phyloP scores from a whole-genome alignment of 768 basidiomycete genomes.

The Lentinula lateritia region DNA sequence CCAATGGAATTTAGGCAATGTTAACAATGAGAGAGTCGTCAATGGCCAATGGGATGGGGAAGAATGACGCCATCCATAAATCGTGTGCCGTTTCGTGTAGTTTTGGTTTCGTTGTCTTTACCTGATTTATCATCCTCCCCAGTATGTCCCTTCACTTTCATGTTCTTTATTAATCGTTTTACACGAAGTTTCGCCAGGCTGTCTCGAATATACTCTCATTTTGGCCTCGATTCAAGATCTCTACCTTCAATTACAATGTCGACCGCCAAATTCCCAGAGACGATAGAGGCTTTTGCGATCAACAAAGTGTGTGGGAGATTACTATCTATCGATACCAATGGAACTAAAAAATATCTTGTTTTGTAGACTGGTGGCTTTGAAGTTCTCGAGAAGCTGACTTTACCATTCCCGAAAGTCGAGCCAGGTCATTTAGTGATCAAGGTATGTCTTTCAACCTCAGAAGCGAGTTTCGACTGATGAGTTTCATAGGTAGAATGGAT shows the following conservation, averaged over 20 bases:
- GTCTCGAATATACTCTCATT: not conserved
- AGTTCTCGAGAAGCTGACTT: slow-evolving; percentile 59
- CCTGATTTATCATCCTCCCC: not conserved
- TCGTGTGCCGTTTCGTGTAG: too few species aligned
- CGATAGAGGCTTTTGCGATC: slow-evolving; percentile 6
- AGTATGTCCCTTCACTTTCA: not conserved
- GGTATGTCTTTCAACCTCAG: slow-evolving; percentile 14
- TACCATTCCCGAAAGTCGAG: slow-evolving; percentile 63
- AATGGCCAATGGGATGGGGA: too few species aligned
- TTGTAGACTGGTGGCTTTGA: slow-evolving; percentile 66
- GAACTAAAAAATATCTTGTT: slow-evolving; percentile 8
- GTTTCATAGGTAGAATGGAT: slow-evolving; percentile 55
- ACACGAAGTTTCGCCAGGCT: not conserved
- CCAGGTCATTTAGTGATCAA: slow-evolving; percentile 56
- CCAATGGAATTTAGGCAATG: too few species aligned
- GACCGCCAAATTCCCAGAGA: not conserved
- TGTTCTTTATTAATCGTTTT: not conserved
- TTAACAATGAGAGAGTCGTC: too few species aligned
- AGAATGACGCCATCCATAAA: too few species aligned
- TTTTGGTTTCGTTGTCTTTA: too few species aligned
- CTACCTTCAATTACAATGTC: not conserved
- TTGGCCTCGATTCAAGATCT: not conserved
- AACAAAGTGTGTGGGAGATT: not conserved
- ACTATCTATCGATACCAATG: too few species aligned
- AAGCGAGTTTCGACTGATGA: not conserved